Percentiles rank a stretch among this genome's conserved stretches.
Conservation (phyloP, 441 rosid species). For the Gossypium lobatum region DNA sequence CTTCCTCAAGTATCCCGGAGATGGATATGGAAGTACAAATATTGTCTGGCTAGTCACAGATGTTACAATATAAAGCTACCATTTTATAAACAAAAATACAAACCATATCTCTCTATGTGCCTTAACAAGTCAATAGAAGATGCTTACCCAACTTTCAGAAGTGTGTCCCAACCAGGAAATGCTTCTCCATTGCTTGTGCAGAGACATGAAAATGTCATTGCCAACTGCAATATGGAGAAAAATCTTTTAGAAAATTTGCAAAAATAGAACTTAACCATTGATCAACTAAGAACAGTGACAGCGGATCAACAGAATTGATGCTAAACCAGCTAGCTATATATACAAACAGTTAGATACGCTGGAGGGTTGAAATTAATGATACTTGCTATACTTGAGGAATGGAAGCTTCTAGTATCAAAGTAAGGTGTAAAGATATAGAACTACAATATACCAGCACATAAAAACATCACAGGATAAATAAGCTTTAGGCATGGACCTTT, state of each 20-base stretch:
- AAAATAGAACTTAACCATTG: background rate
- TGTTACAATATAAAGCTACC: background rate
- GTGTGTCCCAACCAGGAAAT: conserved; percentile 90
- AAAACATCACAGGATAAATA: background rate
- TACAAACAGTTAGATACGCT: background rate
- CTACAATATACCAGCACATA: background rate
- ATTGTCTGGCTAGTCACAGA: background rate
- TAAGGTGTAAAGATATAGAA: background rate
- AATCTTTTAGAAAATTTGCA: conserved; percentile 10
- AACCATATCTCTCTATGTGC: background rate
- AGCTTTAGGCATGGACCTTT: conserved; percentile 40
- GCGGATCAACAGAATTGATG: background rate
- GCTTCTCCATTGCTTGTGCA: conserved; percentile 76
- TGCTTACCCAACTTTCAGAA: conserved; percentile 66
- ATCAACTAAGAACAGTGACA: background rate
- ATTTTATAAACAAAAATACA: background rate
- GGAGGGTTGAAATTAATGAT: background rate
- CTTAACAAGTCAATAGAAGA: background rate
- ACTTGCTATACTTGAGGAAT: background rate
- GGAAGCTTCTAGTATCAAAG: background rate
- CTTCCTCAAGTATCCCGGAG: background rate
- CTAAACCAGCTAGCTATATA: background rate
- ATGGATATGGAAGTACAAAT: background rate
- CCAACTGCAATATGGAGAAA: conserved; percentile 41
- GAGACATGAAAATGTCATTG: conserved; percentile 55